Conservation (phyloP, 352 stramenopile genomes). For the Aphanomyces invadans region DNA sequence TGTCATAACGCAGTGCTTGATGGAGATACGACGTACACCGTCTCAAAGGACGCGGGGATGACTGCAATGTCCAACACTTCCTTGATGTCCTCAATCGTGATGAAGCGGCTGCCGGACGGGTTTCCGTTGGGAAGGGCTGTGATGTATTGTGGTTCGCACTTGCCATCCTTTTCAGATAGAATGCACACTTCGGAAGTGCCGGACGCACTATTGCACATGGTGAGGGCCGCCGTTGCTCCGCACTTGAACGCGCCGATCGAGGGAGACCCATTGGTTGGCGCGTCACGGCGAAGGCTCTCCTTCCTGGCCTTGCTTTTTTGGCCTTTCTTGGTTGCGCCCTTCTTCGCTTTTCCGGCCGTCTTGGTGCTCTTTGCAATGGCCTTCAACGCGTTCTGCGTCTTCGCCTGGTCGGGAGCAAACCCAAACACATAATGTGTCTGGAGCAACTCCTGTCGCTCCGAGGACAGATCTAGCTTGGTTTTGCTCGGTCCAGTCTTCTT, state of each 20-base stretch:
- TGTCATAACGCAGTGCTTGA: not conserved
- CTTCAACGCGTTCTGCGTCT: not conserved
- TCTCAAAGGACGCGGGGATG: not conserved
- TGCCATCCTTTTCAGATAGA: not conserved
- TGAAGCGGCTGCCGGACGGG: not conserved
- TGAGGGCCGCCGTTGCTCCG: not conserved
- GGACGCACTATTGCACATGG: not conserved
- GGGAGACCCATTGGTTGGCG: too few relatives aligned
- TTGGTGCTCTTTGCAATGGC: conserved; percentile 1
- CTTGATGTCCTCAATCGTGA: conserved; percentile 1
- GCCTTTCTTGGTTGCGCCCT: not conserved
- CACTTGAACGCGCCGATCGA: not conserved
- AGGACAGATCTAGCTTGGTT: not conserved
- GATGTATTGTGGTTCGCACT: conserved; percentile 5
- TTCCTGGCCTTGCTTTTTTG: not conserved
- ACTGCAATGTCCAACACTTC: not conserved
- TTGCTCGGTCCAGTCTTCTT: not conserved
- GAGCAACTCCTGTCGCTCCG: not conserved
- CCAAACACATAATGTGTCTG: conserved; percentile 3
- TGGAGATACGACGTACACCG: not conserved
- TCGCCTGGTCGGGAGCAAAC: not conserved
- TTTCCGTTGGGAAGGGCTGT: not conserved
- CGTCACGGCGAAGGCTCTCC: too few relatives aligned
- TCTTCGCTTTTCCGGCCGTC: not conserved
- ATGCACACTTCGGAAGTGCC: not conserved